Evolutionary conservation across 2,329 filamentous ascomycete genomes (phyloP).

Genomic region (Domatiomyces globalis): DNA sequence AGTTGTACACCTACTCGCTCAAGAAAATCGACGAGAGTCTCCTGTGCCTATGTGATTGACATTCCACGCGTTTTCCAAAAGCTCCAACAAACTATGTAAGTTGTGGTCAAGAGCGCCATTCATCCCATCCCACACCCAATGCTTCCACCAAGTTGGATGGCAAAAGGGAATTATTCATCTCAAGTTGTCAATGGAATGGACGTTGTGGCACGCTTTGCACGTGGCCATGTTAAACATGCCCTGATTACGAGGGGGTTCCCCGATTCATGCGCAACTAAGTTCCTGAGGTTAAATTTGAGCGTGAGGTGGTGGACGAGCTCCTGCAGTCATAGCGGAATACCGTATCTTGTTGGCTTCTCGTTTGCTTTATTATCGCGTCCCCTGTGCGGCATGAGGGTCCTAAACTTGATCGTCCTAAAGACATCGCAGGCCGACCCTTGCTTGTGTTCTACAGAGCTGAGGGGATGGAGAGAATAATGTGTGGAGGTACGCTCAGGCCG

Average conservation of each 20-base stretch:
- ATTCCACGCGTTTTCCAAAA: conserved; percentile 16
- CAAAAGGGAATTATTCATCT: conserved; percentile 12
- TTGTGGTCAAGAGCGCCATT: conserved; percentile 2
- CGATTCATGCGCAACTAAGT: conserved; percentile 3
- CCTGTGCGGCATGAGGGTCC: conserved; percentile 1
- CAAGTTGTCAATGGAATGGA: conserved; percentile 12
- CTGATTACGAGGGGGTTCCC: conserved; percentile 10
- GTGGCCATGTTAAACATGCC: conserved; percentile 13
- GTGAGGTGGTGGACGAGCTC: conserved; percentile 11
- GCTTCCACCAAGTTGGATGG: not conserved
- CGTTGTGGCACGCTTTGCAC: conserved; percentile 14
- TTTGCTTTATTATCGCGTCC: conserved; percentile 15
- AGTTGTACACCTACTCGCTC: conserved; percentile 19
- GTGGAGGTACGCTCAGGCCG: not conserved
- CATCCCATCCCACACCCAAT: too few relatives aligned
- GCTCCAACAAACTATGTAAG: conserved; percentile 22
- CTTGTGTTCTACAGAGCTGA: conserved; percentile 1
- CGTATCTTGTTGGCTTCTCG: conserved; percentile 9
- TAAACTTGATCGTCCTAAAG: not conserved
- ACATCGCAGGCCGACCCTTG: conserved; percentile 6
- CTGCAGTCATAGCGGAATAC: conserved; percentile 12
- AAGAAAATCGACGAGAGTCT: conserved; percentile 19
- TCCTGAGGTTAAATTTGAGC: conserved; percentile 15
- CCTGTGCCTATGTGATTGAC: conserved; percentile 14
- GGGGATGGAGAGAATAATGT: too few relatives aligned